phyloP scores from a whole-genome alignment of 108 stramenopile species.

The Discostella pseudostelligera region DNA sequence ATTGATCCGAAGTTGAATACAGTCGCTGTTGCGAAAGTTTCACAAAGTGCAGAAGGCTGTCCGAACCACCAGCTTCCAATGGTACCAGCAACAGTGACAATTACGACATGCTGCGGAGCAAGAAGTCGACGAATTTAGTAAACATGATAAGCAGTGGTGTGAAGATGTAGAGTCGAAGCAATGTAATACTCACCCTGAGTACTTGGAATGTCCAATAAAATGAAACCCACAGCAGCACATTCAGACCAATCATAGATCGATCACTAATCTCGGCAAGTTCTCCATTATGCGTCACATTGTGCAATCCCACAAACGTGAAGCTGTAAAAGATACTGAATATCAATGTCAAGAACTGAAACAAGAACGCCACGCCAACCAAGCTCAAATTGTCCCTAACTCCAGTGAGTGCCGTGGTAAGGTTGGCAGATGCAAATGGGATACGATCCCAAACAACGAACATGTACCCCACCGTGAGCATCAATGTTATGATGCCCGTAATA shows the following conservation, averaged over 20 bases:
- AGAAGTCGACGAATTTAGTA: slow-evolving; percentile 11
- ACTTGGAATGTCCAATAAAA: slow-evolving; percentile 88
- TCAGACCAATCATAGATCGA: slow-evolving; percentile 32
- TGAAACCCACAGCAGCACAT: slow-evolving; percentile 57
- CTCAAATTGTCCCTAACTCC: slow-evolving; percentile 69
- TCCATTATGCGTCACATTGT: slow-evolving; percentile 69
- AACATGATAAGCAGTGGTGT: not conserved
- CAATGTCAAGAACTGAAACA: slow-evolving; percentile 71
- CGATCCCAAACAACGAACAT: slow-evolving; percentile 80
- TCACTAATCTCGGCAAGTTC: slow-evolving; percentile 45
- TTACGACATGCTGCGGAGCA: slow-evolving; percentile 73
- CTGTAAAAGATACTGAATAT: slow-evolving; percentile 69
- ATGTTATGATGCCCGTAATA: slow-evolving; percentile 74
- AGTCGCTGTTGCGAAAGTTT: slow-evolving; percentile 53
- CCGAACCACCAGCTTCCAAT: slow-evolving; percentile 92
- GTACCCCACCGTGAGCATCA: slow-evolving; percentile 73
- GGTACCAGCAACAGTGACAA: slow-evolving; percentile 81
- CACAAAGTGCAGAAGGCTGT: slow-evolving; percentile 32
- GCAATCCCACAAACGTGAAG: slow-evolving; percentile 68
- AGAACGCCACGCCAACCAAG: slow-evolving; percentile 59
- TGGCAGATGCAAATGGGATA: slow-evolving; percentile 78
- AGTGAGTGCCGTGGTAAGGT: slow-evolving; percentile 57
- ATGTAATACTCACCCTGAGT: slow-evolving; percentile 58
- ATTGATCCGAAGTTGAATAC: slow-evolving; percentile 83
- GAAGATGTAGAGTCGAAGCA: not conserved